Evolutionary conservation across 2,329 filamentous ascomycete genomes (phyloP).

Genomic region (Ilyonectria sp.): DNA sequence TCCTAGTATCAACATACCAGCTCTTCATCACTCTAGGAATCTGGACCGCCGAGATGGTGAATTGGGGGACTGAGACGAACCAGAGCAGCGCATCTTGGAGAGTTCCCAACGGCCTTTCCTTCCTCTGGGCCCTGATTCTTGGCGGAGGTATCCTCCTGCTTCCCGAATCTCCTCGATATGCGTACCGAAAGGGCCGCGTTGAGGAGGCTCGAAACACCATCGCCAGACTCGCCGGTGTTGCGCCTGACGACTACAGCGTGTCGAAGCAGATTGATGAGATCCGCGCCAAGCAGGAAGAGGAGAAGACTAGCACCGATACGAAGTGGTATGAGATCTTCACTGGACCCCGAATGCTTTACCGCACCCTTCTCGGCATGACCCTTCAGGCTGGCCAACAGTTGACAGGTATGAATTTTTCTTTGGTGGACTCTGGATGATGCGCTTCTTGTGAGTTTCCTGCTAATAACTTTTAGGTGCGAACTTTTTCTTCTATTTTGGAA

Average conservation of each 20-base stretch:
- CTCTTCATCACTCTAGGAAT: conserved; percentile 80
- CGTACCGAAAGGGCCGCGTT: conserved; percentile 61
- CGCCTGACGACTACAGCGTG: conserved; percentile 57
- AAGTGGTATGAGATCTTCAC: conserved; percentile 75
- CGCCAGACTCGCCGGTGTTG: conserved; percentile 61
- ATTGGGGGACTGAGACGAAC: conserved; percentile 71
- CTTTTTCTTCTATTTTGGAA: conserved; percentile 78
- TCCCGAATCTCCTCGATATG: conserved; percentile 69
- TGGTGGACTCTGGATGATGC: too few species aligned
- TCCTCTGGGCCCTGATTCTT: conserved; percentile 69
- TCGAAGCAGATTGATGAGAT: conserved; percentile 67
- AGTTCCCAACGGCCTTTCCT: conserved; percentile 71
- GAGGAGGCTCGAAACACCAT: conserved; percentile 66
- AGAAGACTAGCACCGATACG: conserved; percentile 60
- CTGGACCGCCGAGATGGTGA: conserved; percentile 70
- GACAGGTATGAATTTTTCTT: too few species aligned
- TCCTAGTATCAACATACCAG: conserved; percentile 76
- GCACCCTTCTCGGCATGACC: conserved; percentile 73
- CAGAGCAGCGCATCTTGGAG: conserved; percentile 70
- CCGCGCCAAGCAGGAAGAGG: conserved; percentile 65
- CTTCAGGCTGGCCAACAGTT: conserved; percentile 79
- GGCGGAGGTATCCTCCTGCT: conserved; percentile 66
- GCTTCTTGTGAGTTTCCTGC: too few species aligned
- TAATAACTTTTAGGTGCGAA: too few species aligned
- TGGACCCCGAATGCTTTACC: conserved; percentile 76